These are phyloP conservation scores for Triticum dicoccoides DNA, from an alignment of 176 grass and related monocot genomes.

Conservation along the genomic window DNA sequence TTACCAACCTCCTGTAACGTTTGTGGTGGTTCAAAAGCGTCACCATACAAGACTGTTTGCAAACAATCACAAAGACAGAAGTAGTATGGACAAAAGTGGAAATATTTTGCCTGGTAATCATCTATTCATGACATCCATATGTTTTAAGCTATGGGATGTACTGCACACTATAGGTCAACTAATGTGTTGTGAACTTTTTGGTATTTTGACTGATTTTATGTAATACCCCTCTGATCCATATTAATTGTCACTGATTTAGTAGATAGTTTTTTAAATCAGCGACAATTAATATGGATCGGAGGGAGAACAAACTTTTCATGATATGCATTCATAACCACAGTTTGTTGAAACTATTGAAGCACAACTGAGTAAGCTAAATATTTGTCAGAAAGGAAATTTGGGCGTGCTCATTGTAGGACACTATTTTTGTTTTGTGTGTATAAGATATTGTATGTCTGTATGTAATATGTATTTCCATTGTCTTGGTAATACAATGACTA, in stretches of 20 bases:
- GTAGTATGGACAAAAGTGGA: slow-evolving; percentile 91
- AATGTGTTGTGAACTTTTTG: background rate
- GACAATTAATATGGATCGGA: no score
- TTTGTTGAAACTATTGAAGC: background rate
- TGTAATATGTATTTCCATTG: background rate
- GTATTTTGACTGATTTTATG: background rate
- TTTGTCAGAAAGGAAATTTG: background rate
- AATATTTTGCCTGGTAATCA: slow-evolving; percentile 95
- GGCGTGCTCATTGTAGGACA: background rate
- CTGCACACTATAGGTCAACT: background rate
- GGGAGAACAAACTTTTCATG: background rate
- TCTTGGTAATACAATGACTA: background rate
- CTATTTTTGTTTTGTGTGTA: background rate
- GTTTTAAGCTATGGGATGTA: background rate
- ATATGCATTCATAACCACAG: background rate
- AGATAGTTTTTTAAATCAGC: no score
- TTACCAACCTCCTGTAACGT: slow-evolving; percentile 98
- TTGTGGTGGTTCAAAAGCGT: slow-evolving; percentile 98
- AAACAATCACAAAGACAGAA: slow-evolving; percentile 99
- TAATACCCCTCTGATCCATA: background rate
- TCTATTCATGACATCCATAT: slow-evolving; percentile 16
- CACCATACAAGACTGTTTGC: slow-evolving; percentile 97
- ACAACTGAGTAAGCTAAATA: background rate
- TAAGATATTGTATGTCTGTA: background rate
- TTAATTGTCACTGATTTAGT: no score